Percentiles rank a stretch among this genome's conserved stretches.
Evolutionary conservation across 1,284 basidiomycete genomes (phyloP).

Genomic region (Ceratorhiza oryzae-sativae): DNA sequence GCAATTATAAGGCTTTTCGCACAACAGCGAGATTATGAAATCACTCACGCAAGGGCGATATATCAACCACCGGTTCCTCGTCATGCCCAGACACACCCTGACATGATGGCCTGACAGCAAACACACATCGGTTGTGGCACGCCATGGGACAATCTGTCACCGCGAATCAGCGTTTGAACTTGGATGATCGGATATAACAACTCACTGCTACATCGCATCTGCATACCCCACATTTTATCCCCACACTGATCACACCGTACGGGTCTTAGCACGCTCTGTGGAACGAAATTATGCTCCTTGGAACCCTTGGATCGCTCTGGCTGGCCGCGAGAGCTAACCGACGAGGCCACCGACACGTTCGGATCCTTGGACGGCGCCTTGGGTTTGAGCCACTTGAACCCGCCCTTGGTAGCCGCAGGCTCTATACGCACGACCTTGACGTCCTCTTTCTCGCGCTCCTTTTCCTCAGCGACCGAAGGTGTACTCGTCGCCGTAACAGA

Average conservation of each 20-base stretch:
- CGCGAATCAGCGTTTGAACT: neutral
- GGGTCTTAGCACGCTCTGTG: slow-evolving; percentile 86
- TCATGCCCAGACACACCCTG: slow-evolving; percentile 55
- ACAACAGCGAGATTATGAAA: neutral
- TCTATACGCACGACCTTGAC: slow-evolving; percentile 21
- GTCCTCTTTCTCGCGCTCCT: slow-evolving; percentile 20
- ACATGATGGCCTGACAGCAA: slow-evolving; percentile 65
- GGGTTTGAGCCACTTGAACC: slow-evolving; percentile 42
- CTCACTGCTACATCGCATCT: slow-evolving; percentile 86
- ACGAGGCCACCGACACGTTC: slow-evolving; percentile 17
- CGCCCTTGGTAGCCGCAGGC: slow-evolving; percentile 13
- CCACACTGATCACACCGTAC: slow-evolving; percentile 94
- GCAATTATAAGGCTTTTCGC: slow-evolving; percentile 33
- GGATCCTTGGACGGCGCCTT: slow-evolving; percentile 38
- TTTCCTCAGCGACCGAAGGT: slow-evolving; percentile 17
- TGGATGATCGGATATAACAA: slow-evolving; percentile 40
- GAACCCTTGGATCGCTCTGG: slow-evolving; percentile 43
- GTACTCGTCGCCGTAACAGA: slow-evolving; percentile 4
- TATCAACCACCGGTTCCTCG: slow-evolving; percentile 51
- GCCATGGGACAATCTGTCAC: slow-evolving; percentile 69
- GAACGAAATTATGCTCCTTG: slow-evolving; percentile 85
- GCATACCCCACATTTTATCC: slow-evolving; percentile 98
- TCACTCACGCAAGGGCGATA: slow-evolving; percentile 60
- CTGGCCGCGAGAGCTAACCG: slow-evolving; percentile 31
- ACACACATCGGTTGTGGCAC: slow-evolving; percentile 75